These are phyloP conservation scores for Trichocomaceae sp. DNA, from an alignment of 2,329 filamentous ascomycete species.

Conservation along the genomic window DNA sequence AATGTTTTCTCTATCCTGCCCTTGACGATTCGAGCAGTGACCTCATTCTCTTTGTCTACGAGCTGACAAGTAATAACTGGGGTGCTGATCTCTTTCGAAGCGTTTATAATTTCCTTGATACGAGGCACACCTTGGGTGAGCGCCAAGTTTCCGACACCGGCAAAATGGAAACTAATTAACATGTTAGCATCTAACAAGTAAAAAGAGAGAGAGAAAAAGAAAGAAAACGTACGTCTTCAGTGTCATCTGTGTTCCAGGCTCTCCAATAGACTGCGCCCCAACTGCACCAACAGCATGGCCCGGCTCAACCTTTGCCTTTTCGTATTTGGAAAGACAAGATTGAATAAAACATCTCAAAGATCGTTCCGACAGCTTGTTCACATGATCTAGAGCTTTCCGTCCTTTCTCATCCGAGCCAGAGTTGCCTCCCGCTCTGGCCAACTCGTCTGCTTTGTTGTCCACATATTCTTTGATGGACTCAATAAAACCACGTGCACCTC, in stretches of 20 bases:
- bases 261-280: conserved; percentile 94
- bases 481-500: conserved; percentile 77
- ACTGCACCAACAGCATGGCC: conserved; percentile 95
- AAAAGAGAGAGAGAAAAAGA: not conserved
- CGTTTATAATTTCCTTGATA: conserved; percentile 99
- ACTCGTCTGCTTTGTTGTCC: conserved; percentile 53
- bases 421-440: conserved; percentile 41
- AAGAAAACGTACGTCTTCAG: conserved; percentile 72
- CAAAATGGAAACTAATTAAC: conserved; percentile 61
- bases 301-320: conserved; percentile 83
- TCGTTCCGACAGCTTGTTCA: conserved; percentile 72
- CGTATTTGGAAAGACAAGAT: conserved; percentile 82
- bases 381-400: conserved; percentile 52
- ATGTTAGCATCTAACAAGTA: not conserved
- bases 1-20: conserved; percentile 93
- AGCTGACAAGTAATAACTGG: conserved; percentile 86
- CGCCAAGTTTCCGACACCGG: conserved; percentile 98
- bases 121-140: conserved; percentile 98
- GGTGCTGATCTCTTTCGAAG: conserved; percentile 86
- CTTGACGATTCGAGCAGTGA: conserved; percentile 82
- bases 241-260: conserved; percentile 98
- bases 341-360: conserved; percentile 71
- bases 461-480: conserved; percentile 71
- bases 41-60: conserved; percentile 60
- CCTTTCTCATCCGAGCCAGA: conserved; percentile 24